These are phyloP conservation scores for Beauveria sp. DNA, from an alignment of 2,329 filamentous ascomycete species.

Conservation along the genomic window DNA sequence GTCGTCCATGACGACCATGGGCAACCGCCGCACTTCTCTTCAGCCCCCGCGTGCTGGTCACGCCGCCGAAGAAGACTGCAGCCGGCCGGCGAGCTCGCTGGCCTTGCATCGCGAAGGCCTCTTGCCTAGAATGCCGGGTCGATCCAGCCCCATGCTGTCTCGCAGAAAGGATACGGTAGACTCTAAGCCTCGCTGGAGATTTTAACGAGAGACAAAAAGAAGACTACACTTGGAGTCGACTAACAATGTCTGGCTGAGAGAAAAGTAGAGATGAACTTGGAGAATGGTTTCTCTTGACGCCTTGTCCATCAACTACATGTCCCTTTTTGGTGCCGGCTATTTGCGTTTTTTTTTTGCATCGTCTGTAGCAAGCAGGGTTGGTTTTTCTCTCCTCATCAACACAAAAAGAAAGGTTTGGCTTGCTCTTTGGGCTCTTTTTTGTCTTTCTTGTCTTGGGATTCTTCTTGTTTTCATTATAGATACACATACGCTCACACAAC, in stretches of 20 bases:
- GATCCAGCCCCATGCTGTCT: slow-evolving; percentile 22
- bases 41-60: slow-evolving; percentile 36
- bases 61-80: slow-evolving; percentile 22
- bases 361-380: not conserved
- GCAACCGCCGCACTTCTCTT: slow-evolving; percentile 44
- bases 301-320: not conserved
- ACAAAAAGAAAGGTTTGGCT: not conserved
- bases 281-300: too few species aligned
- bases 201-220: slow-evolving; percentile 16
- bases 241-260: not conserved
- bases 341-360: not conserved
- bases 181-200: slow-evolving; percentile 42
- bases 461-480: slow-evolving; percentile 2
- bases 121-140: slow-evolving; percentile 34
- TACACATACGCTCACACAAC: not conserved
- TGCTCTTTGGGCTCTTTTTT: not conserved
- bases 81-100: slow-evolving; percentile 50
- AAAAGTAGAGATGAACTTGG: not conserved
- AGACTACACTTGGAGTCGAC: not conserved
- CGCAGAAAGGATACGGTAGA: slow-evolving; percentile 30
- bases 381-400: not conserved
- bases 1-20: slow-evolving; percentile 20
- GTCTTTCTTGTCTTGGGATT: not conserved
- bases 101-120: slow-evolving; percentile 43
- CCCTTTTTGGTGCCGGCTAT: not conserved